Evolutionary conservation across 305 asterid species (phyloP).

Genomic region (Striga hermonthica): DNA sequence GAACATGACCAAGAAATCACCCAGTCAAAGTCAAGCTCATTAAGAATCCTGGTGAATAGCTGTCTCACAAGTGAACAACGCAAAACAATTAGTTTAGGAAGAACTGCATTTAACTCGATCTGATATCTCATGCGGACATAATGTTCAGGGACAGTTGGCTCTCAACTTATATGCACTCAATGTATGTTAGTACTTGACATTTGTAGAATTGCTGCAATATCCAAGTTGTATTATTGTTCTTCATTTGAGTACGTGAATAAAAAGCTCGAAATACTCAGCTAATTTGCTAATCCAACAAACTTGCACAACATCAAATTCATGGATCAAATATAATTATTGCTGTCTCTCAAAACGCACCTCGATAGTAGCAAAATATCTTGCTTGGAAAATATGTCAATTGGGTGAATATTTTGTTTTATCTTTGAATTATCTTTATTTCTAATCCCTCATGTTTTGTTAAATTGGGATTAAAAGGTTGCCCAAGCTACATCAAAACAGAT

Average conservation of each 20-base stretch:
- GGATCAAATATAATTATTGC: neutral
- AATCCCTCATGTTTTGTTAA: slow-evolving; percentile 26
- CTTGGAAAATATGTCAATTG: no score
- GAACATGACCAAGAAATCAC: neutral
- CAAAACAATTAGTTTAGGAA: neutral
- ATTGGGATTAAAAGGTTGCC: slow-evolving; percentile 66
- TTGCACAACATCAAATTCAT: slow-evolving; percentile 2
- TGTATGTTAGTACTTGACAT: no score
- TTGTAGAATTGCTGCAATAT: no score
- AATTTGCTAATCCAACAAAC: neutral
- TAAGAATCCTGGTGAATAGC: neutral
- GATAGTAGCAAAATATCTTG: neutral
- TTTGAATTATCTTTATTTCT: slow-evolving; percentile 7
- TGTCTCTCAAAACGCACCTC: neutral
- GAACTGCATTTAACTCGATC: slow-evolving; percentile 5
- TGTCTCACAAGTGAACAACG: neutral
- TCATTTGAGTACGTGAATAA: neutral
- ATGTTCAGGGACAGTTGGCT: neutral
- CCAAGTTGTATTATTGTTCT: slow-evolving; percentile 17
- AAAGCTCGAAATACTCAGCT: no score
- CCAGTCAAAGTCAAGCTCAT: neutral
- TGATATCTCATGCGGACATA: neutral
- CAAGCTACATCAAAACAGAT: slow-evolving; percentile 99
- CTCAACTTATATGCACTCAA: no score
- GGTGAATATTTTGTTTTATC: no score